Conservation (phyloP, 345 rosid species). For the Erysimum cheiranthoides region DNA sequence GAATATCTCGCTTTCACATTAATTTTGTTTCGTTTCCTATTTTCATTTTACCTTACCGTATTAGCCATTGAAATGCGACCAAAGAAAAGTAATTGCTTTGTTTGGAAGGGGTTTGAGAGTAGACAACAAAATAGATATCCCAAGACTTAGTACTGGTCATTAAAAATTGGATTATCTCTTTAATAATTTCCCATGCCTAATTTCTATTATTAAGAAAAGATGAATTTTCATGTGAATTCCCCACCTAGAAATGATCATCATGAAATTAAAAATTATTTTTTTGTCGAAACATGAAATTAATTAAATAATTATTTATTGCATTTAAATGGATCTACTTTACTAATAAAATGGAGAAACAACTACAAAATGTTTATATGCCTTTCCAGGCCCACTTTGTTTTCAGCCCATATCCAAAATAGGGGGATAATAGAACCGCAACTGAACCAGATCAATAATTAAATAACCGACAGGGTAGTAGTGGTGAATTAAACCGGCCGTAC, state of each 20-base stretch:
- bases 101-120: too few species aligned
- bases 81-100: neutral
- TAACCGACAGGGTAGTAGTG: neutral
- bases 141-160: neutral
- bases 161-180: neutral
- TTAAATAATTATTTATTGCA: too few species aligned
- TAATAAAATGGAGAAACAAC: neutral
- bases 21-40: conserved; percentile 12
- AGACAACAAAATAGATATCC: neutral
- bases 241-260: too few species aligned
- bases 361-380: neutral
- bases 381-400: conserved; percentile 1
- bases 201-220: too few species aligned
- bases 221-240: too few species aligned
- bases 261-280: too few species aligned
- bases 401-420: neutral
- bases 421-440: neutral
- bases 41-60: conserved; percentile 16
- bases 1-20: conserved; percentile 40
- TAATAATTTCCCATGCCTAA: neutral
- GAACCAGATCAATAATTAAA: neutral
- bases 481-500: neutral
- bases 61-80: neutral
- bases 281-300: too few species aligned
- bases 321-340: too few species aligned